These are phyloP conservation scores for Phytophthora fragariae DNA, from an alignment of 352 stramenopile species.

Conservation along the genomic window DNA sequence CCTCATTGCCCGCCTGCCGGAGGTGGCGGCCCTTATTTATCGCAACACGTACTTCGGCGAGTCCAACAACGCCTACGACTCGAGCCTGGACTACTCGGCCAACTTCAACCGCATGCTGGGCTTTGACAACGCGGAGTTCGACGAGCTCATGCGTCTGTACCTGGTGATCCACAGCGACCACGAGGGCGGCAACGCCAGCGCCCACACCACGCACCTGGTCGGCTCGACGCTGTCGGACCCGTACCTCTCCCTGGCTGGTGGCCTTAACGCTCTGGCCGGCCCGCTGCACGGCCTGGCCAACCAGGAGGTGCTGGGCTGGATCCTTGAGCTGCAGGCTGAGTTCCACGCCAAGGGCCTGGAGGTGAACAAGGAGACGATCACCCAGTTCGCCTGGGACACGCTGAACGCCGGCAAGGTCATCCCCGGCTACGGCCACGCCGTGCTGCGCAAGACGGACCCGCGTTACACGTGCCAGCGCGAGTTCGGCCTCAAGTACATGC, in stretches of 20 bases:
- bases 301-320: conserved; percentile 97
- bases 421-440: conserved; percentile 98
- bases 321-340: conserved; percentile 95
- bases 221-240: conserved; percentile 97
- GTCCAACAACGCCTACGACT: conserved; percentile 92
- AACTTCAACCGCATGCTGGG: conserved; percentile 99
- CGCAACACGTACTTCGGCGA: conserved; percentile 99
- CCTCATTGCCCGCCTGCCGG: conserved; percentile 96
- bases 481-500: conserved; percentile 99
- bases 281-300: conserved; percentile 99
- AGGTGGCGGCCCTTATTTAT: conserved; percentile 99
- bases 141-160: conserved; percentile 99
- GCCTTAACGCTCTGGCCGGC: conserved; percentile 97
- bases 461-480: conserved; percentile 99
- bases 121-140: conserved; percentile 96
- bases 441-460: conserved; percentile 99
- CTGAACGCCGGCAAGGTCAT: conserved; percentile 99
- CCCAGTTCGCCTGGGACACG: conserved; percentile 99
- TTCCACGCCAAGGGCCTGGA: conserved; percentile 96
- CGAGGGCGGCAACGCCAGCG: conserved; percentile 98
- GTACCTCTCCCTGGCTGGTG: conserved; percentile 97
- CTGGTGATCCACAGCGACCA: conserved; percentile 99
- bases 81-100: conserved; percentile 97
- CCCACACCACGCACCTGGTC: conserved; percentile 98
- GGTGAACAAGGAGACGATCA: conserved; percentile 99